Percentiles rank a stretch among this genome's conserved stretches.
These are phyloP conservation scores for Acer campestre DNA, from an alignment of 345 rosid genomes.

Conservation along the genomic window DNA sequence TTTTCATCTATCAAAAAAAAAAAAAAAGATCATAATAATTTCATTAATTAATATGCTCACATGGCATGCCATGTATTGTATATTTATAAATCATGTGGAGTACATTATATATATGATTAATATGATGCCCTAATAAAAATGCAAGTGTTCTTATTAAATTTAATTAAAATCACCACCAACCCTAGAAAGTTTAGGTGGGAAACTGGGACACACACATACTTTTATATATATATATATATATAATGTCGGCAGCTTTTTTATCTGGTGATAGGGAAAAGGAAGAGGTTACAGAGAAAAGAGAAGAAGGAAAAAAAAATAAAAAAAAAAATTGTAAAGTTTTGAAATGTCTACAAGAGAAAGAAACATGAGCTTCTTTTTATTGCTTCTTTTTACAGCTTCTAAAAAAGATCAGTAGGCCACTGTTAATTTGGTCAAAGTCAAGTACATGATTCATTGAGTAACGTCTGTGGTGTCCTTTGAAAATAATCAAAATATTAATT, in stretches of 20 bases:
- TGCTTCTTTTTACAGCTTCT: constrained; percentile 8
- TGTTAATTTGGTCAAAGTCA: constrained; percentile 14
- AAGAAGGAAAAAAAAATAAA: background rate
- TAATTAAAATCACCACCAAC: background rate
- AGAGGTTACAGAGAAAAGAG: background rate
- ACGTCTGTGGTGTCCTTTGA: no score
- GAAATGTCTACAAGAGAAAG: background rate
- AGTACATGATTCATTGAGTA: background rate
- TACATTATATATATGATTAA: constrained; percentile 9
- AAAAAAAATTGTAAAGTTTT: background rate
- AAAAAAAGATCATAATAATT: no score
- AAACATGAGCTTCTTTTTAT: background rate
- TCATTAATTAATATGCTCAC: background rate
- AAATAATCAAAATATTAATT: no score
- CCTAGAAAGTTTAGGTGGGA: background rate
- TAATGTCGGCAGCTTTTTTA: constrained; percentile 8
- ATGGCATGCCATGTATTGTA: background rate
- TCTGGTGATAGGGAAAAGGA: background rate
- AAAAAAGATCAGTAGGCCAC: background rate
- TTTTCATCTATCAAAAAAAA: no score
- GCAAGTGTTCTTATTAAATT: background rate
- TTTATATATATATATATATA: no score
- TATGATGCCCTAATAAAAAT: no score
- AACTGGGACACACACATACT: background rate
- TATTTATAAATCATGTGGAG: background rate